Conservation (phyloP, 2,329 filamentous ascomycete genomes). For the Pestalotiopsis sp. region DNA sequence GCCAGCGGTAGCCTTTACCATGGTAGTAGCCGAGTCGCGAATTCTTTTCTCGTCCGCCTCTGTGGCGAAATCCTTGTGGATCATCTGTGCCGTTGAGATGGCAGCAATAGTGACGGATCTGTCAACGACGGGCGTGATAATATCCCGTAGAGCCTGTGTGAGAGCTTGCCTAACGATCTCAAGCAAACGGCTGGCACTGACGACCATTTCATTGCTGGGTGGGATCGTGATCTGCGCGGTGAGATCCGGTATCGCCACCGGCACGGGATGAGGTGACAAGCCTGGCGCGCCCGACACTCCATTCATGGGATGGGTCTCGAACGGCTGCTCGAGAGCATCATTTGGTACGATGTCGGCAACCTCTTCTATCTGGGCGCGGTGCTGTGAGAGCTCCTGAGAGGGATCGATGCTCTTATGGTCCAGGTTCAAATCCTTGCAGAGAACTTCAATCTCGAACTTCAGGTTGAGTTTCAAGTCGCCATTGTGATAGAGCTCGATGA, state of each 20-base stretch:
- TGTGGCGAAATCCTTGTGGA: constrained; percentile 93
- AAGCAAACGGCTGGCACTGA: constrained; percentile 66
- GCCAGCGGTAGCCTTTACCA: constrained; percentile 92
- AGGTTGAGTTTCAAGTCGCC: constrained; percentile 93
- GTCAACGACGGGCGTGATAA: constrained; percentile 96
- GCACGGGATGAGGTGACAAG: constrained; percentile 75
- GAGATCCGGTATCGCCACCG: constrained; percentile 81
- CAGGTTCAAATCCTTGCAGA: constrained; percentile 89
- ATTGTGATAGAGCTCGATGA: constrained; percentile 92
- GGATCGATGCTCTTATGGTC: constrained; percentile 91
- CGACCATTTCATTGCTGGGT: constrained; percentile 75
- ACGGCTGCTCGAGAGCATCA: constrained; percentile 70
- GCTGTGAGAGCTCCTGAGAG: constrained; percentile 75
- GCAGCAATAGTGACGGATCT: constrained; percentile 96
- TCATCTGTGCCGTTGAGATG: constrained; percentile 92
- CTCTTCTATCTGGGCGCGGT: constrained; percentile 67
- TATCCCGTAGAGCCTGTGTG: constrained; percentile 88
- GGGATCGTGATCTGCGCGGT: constrained; percentile 78
- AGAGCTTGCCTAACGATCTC: constrained; percentile 85
- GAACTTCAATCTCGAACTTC: constrained; percentile 97
- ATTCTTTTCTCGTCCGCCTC: constrained; percentile 88
- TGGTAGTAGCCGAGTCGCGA: constrained; percentile 82
- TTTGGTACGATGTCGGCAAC: constrained; percentile 58
- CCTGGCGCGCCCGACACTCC: constrained; percentile 69
- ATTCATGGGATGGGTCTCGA: constrained; percentile 80